These are phyloP conservation scores for Ilex aquifolium DNA, from an alignment of 257 asterid species.

Conservation along the genomic window DNA sequence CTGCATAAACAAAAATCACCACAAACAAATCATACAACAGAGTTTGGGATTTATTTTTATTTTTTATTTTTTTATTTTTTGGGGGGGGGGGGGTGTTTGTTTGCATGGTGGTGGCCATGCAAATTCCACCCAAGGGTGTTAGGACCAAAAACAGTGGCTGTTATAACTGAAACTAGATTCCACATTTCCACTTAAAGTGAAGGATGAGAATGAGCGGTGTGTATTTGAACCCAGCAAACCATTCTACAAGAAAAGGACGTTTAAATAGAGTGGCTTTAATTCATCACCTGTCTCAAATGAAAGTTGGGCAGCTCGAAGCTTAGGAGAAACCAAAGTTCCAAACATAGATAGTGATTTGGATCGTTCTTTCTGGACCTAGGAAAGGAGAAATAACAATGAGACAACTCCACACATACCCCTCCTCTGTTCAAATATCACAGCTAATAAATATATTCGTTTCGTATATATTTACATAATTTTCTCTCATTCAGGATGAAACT, in stretches of 20 bases:
- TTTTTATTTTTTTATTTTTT: too few species aligned
- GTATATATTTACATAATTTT: too few species aligned
- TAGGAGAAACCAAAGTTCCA: conserved; percentile 82
- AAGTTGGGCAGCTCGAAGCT: conserved; percentile 82
- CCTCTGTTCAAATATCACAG: neutral
- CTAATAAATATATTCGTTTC: too few species aligned
- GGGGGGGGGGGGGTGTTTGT: neutral
- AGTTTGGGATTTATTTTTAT: too few species aligned
- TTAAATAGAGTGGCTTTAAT: neutral
- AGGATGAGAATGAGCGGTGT: neutral
- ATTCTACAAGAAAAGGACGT: too few species aligned
- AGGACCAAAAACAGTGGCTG: neutral
- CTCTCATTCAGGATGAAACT: too few species aligned
- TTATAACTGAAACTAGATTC: neutral
- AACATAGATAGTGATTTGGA: conserved; percentile 66
- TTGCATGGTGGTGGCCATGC: too few species aligned
- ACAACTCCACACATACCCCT: neutral
- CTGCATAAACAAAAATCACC: conserved; percentile 23
- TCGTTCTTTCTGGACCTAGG: conserved; percentile 59
- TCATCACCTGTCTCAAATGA: conserved; percentile 78
- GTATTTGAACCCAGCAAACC: too few species aligned
- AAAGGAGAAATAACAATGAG: neutral
- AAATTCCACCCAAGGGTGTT: neutral
- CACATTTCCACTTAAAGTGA: neutral
- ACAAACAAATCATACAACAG: neutral